Conservation (phyloP, 179 eudicot genomes). For the Heliamphora pulchella region DNA sequence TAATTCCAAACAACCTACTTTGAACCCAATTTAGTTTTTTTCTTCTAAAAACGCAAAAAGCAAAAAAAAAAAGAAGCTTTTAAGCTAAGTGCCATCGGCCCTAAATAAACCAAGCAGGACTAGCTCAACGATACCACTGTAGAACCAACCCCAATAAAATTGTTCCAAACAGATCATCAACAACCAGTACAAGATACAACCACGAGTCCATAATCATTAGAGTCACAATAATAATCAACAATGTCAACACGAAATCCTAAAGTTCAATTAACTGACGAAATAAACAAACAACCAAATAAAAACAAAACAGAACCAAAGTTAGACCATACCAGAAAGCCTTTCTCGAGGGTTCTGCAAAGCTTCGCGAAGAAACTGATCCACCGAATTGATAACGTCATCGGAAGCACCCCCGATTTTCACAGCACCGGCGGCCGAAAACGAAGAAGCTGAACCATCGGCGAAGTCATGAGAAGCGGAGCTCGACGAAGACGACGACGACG, state of each 20-base stretch:
- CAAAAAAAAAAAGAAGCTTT: too few species aligned
- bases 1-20: too few species aligned
- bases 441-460: slow-evolving; percentile 21
- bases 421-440: slow-evolving; percentile 13
- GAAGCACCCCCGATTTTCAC: slow-evolving; percentile 22
- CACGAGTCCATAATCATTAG: not conserved
- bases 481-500: slow-evolving; percentile 17
- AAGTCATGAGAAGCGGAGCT: slow-evolving; percentile 24
- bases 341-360: slow-evolving; percentile 95
- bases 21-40: too few species aligned
- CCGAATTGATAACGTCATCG: slow-evolving; percentile 56
- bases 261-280: not conserved
- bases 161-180: not conserved
- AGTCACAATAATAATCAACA: not conserved
- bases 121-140: not conserved
- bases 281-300: not conserved
- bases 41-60: too few species aligned
- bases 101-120: not conserved
- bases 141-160: not conserved
- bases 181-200: not conserved
- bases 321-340: slow-evolving; percentile 61
- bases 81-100: too few species aligned
- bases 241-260: not conserved
- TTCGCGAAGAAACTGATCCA: slow-evolving; percentile 93
- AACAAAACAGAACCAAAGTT: not conserved